These are phyloP conservation scores for Fraxinus baroniana DNA, from an alignment of 305 asterid genomes.

Conservation along the genomic window DNA sequence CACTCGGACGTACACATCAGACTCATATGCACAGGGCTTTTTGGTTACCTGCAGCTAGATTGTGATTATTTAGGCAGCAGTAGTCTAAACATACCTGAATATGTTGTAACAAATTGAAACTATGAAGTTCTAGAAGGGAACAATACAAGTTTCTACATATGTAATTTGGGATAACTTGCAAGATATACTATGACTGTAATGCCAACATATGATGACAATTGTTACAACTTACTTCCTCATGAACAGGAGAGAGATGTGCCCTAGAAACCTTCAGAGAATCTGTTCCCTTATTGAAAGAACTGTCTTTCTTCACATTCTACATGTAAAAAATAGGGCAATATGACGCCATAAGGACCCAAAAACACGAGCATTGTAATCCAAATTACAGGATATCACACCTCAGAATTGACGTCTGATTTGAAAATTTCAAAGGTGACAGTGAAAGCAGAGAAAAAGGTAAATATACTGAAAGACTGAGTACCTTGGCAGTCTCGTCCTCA, in stretches of 20 bases:
- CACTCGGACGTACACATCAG: constrained; percentile 32
- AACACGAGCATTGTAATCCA: background rate
- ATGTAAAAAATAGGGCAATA: constrained; percentile 10
- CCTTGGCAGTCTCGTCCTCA: constrained; percentile 68
- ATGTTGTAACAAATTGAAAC: background rate
- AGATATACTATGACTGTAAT: background rate
- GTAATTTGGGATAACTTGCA: background rate
- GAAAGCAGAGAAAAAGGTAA: constrained; percentile 9
- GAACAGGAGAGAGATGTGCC: constrained; percentile 53
- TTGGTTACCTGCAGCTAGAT: constrained; percentile 26
- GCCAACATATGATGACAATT: background rate
- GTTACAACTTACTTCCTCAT: constrained; percentile 52
- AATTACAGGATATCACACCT: constrained; percentile 1
- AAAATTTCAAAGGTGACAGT: background rate
- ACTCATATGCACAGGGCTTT: constrained; percentile 23
- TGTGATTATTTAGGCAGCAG: background rate
- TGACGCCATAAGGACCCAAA: background rate
- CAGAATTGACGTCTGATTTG: background rate
- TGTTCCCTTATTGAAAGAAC: constrained; percentile 40
- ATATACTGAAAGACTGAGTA: constrained; percentile 19
- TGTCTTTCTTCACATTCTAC: constrained; percentile 41
- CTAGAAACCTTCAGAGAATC: constrained; percentile 34
- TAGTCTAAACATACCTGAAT: background rate
- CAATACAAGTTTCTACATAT: background rate
- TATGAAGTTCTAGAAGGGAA: background rate